Conservation (phyloP, 2,329 filamentous ascomycete species). For the Penicillium sp. region DNA sequence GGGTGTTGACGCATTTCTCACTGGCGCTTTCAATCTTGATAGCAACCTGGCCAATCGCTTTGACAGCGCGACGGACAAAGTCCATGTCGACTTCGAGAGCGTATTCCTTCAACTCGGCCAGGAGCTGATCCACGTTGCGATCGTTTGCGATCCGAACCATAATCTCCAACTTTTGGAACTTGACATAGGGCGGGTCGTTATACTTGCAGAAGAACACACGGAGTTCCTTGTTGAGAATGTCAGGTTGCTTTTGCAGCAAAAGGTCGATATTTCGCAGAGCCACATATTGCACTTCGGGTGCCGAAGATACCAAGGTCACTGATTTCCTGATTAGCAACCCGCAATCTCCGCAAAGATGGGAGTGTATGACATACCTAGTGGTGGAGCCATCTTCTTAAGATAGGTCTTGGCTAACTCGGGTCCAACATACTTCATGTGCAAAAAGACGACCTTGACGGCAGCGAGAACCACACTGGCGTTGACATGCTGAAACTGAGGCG, state of each 20-base stretch:
- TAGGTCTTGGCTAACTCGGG: slow-evolving; percentile 82
- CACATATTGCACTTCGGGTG: slow-evolving; percentile 97
- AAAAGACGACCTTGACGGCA: slow-evolving; percentile 97
- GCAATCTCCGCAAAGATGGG: slow-evolving; percentile 5
- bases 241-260: slow-evolving; percentile 91
- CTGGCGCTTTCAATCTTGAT: slow-evolving; percentile 97
- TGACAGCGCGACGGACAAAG: slow-evolving; percentile 91
- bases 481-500: slow-evolving; percentile 97
- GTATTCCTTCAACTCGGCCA: slow-evolving; percentile 96
- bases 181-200: slow-evolving; percentile 96
- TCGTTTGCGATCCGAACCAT: slow-evolving; percentile 99
- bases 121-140: slow-evolving; percentile 90
- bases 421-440: slow-evolving; percentile 88
- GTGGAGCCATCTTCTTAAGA: slow-evolving; percentile 98
- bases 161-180: slow-evolving; percentile 96
- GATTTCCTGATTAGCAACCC: slow-evolving; percentile 33
- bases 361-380: slow-evolving; percentile 68
- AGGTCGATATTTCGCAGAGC: slow-evolving; percentile 95
- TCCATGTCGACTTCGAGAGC: slow-evolving; percentile 99
- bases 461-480: slow-evolving; percentile 96
- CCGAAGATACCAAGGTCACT: slow-evolving; percentile 95
- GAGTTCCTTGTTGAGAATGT: slow-evolving; percentile 96
- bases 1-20: slow-evolving; percentile 92
- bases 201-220: slow-evolving; percentile 99
- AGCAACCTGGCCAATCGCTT: slow-evolving; percentile 95